Percentiles rank a stretch among this genome's conserved stretches.
These are phyloP conservation scores for Camillea tinctor DNA, from an alignment of 2,329 filamentous ascomycete genomes.

Conservation along the genomic window DNA sequence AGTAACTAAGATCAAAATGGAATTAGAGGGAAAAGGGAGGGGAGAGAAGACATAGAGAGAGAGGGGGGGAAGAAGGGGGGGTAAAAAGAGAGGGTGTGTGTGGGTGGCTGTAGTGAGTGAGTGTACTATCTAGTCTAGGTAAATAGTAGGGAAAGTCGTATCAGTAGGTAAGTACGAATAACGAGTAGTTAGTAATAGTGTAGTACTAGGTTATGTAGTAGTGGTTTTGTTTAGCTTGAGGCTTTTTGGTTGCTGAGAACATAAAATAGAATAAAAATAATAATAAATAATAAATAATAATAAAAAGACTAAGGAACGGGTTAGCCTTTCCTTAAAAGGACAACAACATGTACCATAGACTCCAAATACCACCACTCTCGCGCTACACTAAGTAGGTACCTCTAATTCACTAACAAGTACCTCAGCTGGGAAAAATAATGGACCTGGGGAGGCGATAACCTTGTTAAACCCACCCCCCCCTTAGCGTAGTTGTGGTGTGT, in stretches of 20 bases:
- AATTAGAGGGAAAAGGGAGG: not conserved
- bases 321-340: not conserved
- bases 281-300: no score
- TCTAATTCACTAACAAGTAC: not conserved
- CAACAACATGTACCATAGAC: not conserved
- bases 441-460: slow-evolving; percentile 6
- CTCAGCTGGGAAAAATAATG: slow-evolving; percentile 9
- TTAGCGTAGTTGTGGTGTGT: not conserved
- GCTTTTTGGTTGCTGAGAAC: not conserved
- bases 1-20: no score
- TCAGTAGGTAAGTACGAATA: no score
- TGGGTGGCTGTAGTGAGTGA: no score
- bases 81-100: no score
- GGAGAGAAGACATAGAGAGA: not conserved
- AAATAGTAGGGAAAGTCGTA: not conserved
- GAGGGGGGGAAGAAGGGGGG: no score
- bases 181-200: no score
- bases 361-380: no score
- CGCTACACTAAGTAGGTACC: not conserved
- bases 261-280: no score
- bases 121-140: no score
- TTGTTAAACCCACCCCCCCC: slow-evolving; percentile 8
- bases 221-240: not conserved
- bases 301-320: not conserved
- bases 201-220: no score